phyloP scores from a whole-genome alignment of 176 grass and related monocot species.

The Aegilops tauschii region DNA sequence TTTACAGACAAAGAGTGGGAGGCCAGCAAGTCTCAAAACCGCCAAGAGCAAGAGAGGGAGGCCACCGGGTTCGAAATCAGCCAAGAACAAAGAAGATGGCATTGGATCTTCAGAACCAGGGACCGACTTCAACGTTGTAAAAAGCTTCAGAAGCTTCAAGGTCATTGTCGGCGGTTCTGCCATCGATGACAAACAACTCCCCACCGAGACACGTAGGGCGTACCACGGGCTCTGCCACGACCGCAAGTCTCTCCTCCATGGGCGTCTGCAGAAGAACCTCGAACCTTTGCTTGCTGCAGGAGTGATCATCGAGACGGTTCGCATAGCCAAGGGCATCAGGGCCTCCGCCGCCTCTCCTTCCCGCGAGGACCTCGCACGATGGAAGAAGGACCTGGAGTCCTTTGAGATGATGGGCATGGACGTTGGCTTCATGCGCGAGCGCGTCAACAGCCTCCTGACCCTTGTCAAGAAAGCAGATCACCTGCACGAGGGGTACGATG shows the following conservation, averaged over 20 bases:
- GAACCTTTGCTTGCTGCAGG: constrained; percentile 1
- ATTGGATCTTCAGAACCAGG: constrained; percentile 5
- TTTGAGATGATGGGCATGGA: constrained; percentile 39
- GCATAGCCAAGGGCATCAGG: constrained; percentile 22
- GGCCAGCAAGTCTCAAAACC: background rate
- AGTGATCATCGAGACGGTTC: constrained; percentile 41
- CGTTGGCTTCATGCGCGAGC: constrained; percentile 20
- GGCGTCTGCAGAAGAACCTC: background rate
- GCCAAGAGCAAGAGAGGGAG: background rate
- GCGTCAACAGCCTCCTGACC: background rate
- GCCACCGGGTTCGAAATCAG: background rate
- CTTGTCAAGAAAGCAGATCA: background rate
- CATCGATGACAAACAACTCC: constrained; percentile 24
- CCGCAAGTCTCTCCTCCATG: constrained; percentile 31
- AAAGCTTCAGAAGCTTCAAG: constrained; percentile 20
- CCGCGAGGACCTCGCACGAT: background rate
- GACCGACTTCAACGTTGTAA: background rate
- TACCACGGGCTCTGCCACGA: constrained; percentile 32
- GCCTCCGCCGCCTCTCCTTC: background rate
- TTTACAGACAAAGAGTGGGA: background rate
- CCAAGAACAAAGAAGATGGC: background rate
- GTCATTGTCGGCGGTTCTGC: constrained; percentile 15
- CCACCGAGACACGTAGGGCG: background rate
- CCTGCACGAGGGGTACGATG: background rate
- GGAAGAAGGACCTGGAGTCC: constrained; percentile 40